Conservation (phyloP, 345 rosid genomes). For the Crucihimalaya himalaica region DNA sequence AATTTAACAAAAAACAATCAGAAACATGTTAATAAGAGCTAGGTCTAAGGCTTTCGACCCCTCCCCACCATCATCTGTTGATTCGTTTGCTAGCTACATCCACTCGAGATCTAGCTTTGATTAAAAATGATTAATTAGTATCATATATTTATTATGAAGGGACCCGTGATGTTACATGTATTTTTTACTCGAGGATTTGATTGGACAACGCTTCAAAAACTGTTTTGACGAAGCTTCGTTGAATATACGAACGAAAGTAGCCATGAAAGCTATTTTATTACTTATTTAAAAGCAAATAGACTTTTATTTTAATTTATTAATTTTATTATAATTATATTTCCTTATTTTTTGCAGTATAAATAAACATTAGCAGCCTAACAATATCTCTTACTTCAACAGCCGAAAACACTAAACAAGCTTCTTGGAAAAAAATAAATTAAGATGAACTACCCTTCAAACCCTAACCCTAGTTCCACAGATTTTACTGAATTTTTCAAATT, state of each 20-base stretch:
- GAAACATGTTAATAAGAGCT: neutral
- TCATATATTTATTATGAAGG: slow-evolving; percentile 10
- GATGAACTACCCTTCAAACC: too few species aligned
- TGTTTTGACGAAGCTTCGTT: slow-evolving; percentile 24
- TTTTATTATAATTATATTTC: neutral
- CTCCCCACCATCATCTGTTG: too few species aligned
- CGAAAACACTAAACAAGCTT: neutral
- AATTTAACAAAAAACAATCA: too few species aligned
- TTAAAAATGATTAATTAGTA: slow-evolving; percentile 8
- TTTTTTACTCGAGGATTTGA: slow-evolving; percentile 3
- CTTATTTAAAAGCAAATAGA: slow-evolving; percentile 22
- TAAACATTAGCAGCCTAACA: slow-evolving; percentile 20
- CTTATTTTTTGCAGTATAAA: slow-evolving; percentile 16
- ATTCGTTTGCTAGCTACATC: neutral
- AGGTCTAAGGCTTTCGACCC: neutral
- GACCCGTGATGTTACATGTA: slow-evolving; percentile 24
- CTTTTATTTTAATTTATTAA: neutral
- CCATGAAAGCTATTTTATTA: slow-evolving; percentile 3
- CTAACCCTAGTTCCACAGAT: too few species aligned
- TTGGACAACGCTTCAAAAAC: slow-evolving; percentile 2
- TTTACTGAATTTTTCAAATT: too few species aligned
- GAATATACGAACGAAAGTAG: slow-evolving; percentile 31
- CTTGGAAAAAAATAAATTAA: neutral
- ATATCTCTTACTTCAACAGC: slow-evolving; percentile 25
- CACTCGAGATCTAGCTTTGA: slow-evolving; percentile 18